Conservation (phyloP, 192 early-diverging fungal genomes). For the Backusella parvicylindrica region DNA sequence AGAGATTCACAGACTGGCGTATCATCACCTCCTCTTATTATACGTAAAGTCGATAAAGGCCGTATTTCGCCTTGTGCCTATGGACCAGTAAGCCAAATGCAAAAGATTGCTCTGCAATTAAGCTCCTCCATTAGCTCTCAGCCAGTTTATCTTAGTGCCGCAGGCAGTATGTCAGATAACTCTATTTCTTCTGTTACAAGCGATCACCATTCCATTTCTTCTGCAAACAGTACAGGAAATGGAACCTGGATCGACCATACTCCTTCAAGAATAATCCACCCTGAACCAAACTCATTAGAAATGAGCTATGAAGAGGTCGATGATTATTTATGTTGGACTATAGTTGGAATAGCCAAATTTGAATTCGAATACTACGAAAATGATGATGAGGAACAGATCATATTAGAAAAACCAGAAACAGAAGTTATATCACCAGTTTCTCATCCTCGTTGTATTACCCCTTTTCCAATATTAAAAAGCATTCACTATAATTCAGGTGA, state of each 20-base stretch:
- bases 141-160: conserved; percentile 31
- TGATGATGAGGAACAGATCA: background rate
- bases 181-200: background rate
- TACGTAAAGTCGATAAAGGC: conserved; percentile 82
- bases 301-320: conserved; percentile 48
- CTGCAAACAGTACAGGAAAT: background rate
- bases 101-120: conserved; percentile 69
- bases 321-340: conserved; percentile 84
- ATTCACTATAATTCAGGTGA: conserved; percentile 38
- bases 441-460: conserved; percentile 24
- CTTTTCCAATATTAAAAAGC: conserved; percentile 35
- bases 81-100: conserved; percentile 84
- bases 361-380: conserved; percentile 19
- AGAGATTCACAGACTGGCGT: conserved; percentile 63
- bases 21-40: conserved; percentile 63
- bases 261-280: conserved; percentile 11
- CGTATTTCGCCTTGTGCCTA: conserved; percentile 60
- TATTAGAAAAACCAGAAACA: background rate
- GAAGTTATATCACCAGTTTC: conserved; percentile 27
- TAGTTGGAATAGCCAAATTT: conserved; percentile 71
- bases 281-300: background rate
- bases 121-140: conserved; percentile 21
- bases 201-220: background rate
- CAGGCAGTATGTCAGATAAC: conserved; percentile 25
- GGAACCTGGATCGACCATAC: conserved; percentile 22